Evolutionary conservation across 192 early-diverging fungal genomes (phyloP).

Genomic region (Coemansia javaensis): DNA sequence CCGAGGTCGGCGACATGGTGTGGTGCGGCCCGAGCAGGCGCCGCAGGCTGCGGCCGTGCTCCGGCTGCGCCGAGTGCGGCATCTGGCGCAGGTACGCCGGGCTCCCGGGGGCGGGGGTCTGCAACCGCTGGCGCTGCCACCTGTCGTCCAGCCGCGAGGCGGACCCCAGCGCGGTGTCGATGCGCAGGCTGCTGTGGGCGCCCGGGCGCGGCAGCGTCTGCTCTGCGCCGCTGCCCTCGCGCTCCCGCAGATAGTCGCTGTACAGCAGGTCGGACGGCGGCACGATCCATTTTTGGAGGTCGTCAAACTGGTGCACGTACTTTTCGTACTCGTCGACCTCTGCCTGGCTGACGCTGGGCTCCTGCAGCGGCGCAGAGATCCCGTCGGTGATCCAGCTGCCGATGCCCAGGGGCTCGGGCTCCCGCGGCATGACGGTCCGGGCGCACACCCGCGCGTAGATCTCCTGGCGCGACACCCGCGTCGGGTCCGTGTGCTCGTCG

Average conservation of each 20-base stretch:
- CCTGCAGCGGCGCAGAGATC: slow-evolving; percentile 43
- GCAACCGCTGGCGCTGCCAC: slow-evolving; percentile 4
- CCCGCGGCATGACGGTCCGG: slow-evolving; percentile 22
- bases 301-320: slow-evolving; percentile 52
- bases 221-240: not conserved
- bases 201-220: not conserved
- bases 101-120: slow-evolving; percentile 20
- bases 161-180: slow-evolving; percentile 4
- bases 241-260: slow-evolving; percentile 22
- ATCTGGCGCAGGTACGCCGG: not conserved
- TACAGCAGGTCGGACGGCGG: slow-evolving; percentile 32
- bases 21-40: slow-evolving; percentile 9
- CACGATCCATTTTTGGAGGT: slow-evolving; percentile 41
- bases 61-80: slow-evolving; percentile 11
- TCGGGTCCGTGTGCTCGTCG: slow-evolving; percentile 32
- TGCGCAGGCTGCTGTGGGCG: not conserved
- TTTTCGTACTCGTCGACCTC: slow-evolving; percentile 59
- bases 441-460: slow-evolving; percentile 38
- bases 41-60: slow-evolving; percentile 5
- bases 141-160: not conserved
- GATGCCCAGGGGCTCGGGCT: slow-evolving; percentile 33
- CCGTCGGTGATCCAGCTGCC: slow-evolving; percentile 49
- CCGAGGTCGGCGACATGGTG: slow-evolving; percentile 8
- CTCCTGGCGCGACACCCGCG: slow-evolving; percentile 20
- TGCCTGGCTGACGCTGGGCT: slow-evolving; percentile 50